phyloP scores from a whole-genome alignment of 225 moss, liverwort and hornwort genomes.

The Marchantia paleacea region DNA sequence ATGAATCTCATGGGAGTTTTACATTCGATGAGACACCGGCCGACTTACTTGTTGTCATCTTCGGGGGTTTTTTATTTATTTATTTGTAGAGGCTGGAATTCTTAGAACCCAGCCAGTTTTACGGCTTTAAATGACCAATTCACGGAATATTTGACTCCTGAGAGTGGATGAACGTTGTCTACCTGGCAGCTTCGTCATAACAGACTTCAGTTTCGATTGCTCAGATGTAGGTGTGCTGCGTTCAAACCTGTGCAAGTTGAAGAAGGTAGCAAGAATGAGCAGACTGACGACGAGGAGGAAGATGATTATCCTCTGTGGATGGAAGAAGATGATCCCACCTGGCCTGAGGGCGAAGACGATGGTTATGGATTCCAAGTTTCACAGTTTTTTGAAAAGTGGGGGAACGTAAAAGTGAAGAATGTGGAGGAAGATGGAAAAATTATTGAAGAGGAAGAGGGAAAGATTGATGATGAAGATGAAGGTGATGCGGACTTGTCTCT shows the following conservation, averaged over 20 bases:
- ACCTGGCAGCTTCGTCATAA: constrained; percentile 12
- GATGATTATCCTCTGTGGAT: constrained; percentile 37
- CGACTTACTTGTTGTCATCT: background rate
- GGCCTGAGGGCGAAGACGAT: constrained; percentile 44
- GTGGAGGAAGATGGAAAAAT: constrained; percentile 25
- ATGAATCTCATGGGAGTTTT: no score
- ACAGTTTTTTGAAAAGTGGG: constrained; percentile 32
- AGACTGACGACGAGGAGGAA: constrained; percentile 23
- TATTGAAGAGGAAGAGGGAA: constrained; percentile 10
- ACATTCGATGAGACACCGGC: no score
- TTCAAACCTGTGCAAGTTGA: constrained; percentile 5
- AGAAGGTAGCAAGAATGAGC: background rate
- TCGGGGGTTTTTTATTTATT: no score
- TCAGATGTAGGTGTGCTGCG: constrained; percentile 16
- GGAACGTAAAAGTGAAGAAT: constrained; percentile 21
- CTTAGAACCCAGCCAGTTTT: background rate
- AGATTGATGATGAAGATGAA: background rate
- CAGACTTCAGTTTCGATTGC: constrained; percentile 22
- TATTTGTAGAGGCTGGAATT: background rate
- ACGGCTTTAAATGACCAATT: background rate
- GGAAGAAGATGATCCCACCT: constrained; percentile 45
- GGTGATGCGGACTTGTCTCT: constrained; percentile 18
- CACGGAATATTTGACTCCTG: background rate
- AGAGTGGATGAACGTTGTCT: background rate
- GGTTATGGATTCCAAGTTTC: constrained; percentile 36